Conservation (phyloP, 129 eudicot species). For the Lactuca saligna region DNA sequence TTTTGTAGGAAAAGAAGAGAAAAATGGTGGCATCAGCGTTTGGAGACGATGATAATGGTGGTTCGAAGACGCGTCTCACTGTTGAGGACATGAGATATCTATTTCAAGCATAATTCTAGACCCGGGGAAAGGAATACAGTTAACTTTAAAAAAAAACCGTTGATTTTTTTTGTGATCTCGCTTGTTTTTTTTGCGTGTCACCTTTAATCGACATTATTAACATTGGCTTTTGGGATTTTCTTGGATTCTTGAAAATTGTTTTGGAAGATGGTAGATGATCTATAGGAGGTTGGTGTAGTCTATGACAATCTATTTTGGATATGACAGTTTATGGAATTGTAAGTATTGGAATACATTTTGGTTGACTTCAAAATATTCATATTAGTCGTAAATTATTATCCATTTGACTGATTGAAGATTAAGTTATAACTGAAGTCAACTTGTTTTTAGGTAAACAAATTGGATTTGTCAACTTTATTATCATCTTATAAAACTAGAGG, state of each 20-base stretch:
- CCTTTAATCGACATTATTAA: slow-evolving; percentile 5
- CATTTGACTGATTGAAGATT: too few species aligned
- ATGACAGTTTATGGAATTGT: too few species aligned
- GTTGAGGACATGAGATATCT: slow-evolving; percentile 82
- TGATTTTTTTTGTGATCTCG: slow-evolving; percentile 9
- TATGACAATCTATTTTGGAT: background rate
- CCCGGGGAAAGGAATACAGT: slow-evolving; percentile 6
- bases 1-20: slow-evolving; percentile 82
- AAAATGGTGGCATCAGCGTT: slow-evolving; percentile 85
- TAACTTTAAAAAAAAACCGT: background rate
- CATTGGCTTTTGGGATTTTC: slow-evolving; percentile 2
- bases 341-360: too few species aligned
- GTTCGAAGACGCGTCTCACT: slow-evolving; percentile 61
- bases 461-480: too few species aligned
- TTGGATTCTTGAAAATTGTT: slow-evolving; percentile 12
- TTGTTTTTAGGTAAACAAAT: too few species aligned
- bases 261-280: slow-evolving; percentile 26
- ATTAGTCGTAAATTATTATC: too few species aligned
- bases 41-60: slow-evolving; percentile 75
- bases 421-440: too few species aligned
- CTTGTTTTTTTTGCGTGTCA: slow-evolving; percentile 18
- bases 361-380: too few species aligned
- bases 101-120: slow-evolving; percentile 50
- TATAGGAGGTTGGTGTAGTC: slow-evolving; percentile 20
- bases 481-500: too few species aligned